Evolutionary conservation across 2,329 filamentous ascomycete species (phyloP).

Genomic region (Harringtonia lauricola): DNA sequence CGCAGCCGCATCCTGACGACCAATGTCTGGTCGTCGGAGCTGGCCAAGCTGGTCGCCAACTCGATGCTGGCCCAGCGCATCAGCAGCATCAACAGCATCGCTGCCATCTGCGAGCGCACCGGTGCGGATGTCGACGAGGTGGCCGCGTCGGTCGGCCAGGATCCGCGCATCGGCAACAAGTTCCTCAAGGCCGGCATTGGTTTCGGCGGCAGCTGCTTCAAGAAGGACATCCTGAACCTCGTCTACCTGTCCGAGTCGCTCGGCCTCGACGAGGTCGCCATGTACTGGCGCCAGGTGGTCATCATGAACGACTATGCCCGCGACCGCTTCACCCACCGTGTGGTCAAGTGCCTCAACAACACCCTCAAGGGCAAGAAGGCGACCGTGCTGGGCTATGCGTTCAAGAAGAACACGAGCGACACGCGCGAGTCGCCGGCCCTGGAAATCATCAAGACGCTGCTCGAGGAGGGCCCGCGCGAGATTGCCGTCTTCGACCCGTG

Average conservation of each 20-base stretch:
- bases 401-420: slow-evolving; percentile 71
- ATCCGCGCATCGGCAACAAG: slow-evolving; percentile 59
- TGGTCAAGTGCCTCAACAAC: slow-evolving; percentile 55
- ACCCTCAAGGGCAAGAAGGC: slow-evolving; percentile 61
- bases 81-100: slow-evolving; percentile 70
- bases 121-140: slow-evolving; percentile 69
- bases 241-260: slow-evolving; percentile 63
- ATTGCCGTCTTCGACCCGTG: slow-evolving; percentile 60
- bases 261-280: slow-evolving; percentile 57
- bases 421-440: slow-evolving; percentile 61
- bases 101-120: slow-evolving; percentile 67
- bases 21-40: slow-evolving; percentile 67
- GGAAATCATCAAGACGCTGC: slow-evolving; percentile 53
- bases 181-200: slow-evolving; percentile 67
- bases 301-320: slow-evolving; percentile 69
- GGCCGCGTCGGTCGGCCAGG: slow-evolving; percentile 53
- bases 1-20: slow-evolving; percentile 56
- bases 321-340: slow-evolving; percentile 53
- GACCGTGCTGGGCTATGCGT: slow-evolving; percentile 63
- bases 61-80: slow-evolving; percentile 73
- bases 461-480: slow-evolving; percentile 52
- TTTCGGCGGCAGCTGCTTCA: slow-evolving; percentile 73
- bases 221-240: slow-evolving; percentile 67
- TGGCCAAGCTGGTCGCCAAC: slow-evolving; percentile 70
- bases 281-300: slow-evolving; percentile 66